These are phyloP conservation scores for Narthecium ossifragum DNA, from an alignment of 106 monocot genomes.

Conservation along the genomic window DNA sequence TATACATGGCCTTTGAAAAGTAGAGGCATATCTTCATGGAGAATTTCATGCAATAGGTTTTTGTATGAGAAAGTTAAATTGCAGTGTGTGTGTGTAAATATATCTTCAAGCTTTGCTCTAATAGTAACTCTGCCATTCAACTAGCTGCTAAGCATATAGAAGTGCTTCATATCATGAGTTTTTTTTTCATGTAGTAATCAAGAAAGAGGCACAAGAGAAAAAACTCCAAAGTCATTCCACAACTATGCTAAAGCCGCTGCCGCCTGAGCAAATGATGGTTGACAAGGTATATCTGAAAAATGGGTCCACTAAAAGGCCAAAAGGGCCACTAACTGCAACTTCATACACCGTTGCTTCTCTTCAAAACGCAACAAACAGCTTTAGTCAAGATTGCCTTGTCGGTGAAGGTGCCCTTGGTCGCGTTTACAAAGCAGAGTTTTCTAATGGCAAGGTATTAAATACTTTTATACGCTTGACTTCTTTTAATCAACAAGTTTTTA, in stretches of 20 bases:
- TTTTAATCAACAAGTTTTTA: no score
- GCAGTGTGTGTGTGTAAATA: no score
- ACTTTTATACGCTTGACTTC: no score
- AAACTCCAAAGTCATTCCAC: conserved; percentile 27
- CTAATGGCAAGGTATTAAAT: conserved; percentile 67
- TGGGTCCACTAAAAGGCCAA: conserved; percentile 35
- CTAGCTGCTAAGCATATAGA: no score
- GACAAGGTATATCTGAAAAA: conserved; percentile 37
- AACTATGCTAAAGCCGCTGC: conserved; percentile 33
- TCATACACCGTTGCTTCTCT: conserved; percentile 76
- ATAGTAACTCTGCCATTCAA: no score
- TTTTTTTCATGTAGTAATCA: conserved; percentile 20
- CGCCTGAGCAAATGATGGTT: conserved; percentile 34
- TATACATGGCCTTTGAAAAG: no score
- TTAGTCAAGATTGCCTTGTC: conserved; percentile 67
- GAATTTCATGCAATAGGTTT: no score
- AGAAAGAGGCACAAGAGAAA: conserved; percentile 33
- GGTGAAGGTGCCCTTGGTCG: conserved; percentile 93
- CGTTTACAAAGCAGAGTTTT: conserved; percentile 80
- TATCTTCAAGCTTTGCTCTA: no score
- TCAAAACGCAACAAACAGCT: conserved; percentile 83
- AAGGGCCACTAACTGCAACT: conserved; percentile 55
- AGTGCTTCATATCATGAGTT: no score
- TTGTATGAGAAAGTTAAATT: no score
- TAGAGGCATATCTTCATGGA: no score